Percentiles rank a stretch among this genome's conserved stretches.
phyloP scores from a whole-genome alignment of 371 early-diverging fungal genomes.

The Mucor velutinosus region DNA sequence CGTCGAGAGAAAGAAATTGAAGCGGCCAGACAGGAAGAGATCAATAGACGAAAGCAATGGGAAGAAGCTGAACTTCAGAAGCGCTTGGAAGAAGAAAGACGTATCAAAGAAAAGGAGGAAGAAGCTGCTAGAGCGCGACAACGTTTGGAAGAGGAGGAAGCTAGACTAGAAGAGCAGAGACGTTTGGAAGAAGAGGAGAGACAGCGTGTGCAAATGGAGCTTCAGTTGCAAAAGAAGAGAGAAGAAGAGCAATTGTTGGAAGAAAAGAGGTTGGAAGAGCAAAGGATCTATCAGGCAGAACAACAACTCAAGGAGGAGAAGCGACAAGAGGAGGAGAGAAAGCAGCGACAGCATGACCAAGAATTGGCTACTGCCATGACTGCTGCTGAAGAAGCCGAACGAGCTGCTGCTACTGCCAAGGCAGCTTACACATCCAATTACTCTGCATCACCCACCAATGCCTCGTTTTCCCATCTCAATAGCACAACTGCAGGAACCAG shows the following conservation, averaged over 20 bases:
- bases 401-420: background rate
- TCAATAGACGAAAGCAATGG: constrained; percentile 35
- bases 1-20: constrained; percentile 32
- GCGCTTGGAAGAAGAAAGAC: constrained; percentile 11
- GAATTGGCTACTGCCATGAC: background rate
- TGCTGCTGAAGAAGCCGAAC: background rate
- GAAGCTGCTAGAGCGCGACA: constrained; percentile 13
- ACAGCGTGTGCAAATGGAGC: constrained; percentile 4
- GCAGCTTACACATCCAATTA: background rate
- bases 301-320: constrained; percentile 3
- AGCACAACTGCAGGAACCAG: constrained; percentile 46
- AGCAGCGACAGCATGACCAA: constrained; percentile 8
- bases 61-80: constrained; percentile 30
- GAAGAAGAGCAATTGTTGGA: constrained; percentile 4
- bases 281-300: constrained; percentile 3
- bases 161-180: background rate
- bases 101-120: constrained; percentile 16
- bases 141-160: constrained; percentile 15
- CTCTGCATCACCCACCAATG: background rate
- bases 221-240: background rate
- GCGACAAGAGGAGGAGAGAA: background rate
- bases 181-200: constrained; percentile 12
- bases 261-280: background rate
- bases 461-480: background rate
- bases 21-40: constrained; percentile 32